These are phyloP conservation scores for Neltuma alba DNA, from an alignment of 306 rosid genomes.

Conservation along the genomic window DNA sequence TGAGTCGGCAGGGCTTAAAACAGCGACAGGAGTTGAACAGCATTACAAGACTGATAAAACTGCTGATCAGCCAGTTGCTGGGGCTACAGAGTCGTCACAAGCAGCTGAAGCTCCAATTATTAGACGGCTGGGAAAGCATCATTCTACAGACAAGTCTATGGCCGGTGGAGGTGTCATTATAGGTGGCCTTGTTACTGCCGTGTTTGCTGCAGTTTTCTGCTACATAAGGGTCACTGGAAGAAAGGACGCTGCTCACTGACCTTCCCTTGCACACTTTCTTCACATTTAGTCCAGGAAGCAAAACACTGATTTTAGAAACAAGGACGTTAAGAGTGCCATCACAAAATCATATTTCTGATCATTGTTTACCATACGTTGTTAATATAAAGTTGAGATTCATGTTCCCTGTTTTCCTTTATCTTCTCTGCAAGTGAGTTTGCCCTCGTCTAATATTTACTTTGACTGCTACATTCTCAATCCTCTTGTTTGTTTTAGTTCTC, in stretches of 20 bases:
- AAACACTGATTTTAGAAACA: neutral
- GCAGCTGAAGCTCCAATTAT: conserved; percentile 60
- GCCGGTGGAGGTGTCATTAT: conserved; percentile 93
- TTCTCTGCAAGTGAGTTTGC: neutral
- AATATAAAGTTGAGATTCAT: conserved; percentile 19
- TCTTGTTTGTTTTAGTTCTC: conserved; percentile 7
- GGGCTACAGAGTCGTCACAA: conserved; percentile 36
- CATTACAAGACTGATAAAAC: conserved; percentile 15
- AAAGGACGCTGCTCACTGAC: conserved; percentile 38
- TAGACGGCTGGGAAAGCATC: conserved; percentile 71
- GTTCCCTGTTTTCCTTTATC: neutral
- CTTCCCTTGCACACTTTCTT: neutral
- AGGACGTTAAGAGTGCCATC: neutral
- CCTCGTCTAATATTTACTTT: neutral
- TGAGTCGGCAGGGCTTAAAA: conserved; percentile 42
- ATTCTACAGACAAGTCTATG: conserved; percentile 61
- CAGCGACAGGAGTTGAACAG: conserved; percentile 17
- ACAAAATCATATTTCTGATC: neutral
- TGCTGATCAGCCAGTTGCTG: conserved; percentile 31
- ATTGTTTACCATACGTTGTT: neutral
- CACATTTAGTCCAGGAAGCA: conserved; percentile 27
- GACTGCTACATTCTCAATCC: neutral
- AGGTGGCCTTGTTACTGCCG: conserved; percentile 79
- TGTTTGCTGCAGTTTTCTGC: conserved; percentile 84
- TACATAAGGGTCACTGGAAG: conserved; percentile 83